Conservation (phyloP, 2,329 filamentous ascomycete genomes). For the Aureobasidium zeae region DNA sequence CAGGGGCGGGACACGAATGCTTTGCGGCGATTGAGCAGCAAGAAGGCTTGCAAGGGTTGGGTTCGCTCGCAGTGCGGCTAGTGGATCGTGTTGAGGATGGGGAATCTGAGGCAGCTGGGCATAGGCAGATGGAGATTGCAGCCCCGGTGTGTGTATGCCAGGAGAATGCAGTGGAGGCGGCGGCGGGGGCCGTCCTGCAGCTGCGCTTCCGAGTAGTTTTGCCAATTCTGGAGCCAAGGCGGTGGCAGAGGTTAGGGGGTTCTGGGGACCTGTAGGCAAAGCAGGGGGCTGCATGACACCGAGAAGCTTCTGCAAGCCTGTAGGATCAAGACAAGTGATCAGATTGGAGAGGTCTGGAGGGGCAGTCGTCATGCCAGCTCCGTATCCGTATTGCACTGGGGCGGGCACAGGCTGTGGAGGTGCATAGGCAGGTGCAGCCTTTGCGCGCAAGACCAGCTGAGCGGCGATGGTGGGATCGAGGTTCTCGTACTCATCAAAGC, state of each 20-base stretch:
- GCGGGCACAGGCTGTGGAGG: slow-evolving; percentile 30
- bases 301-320: slow-evolving; percentile 61
- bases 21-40: slow-evolving; percentile 15
- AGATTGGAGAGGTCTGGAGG: slow-evolving; percentile 50
- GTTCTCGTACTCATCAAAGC: slow-evolving; percentile 80
- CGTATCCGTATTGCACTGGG: slow-evolving; percentile 27
- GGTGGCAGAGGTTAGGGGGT: slow-evolving; percentile 18
- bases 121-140: slow-evolving; percentile 3
- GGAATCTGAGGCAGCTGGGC: slow-evolving; percentile 22
- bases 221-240: slow-evolving; percentile 30
- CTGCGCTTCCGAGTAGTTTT: slow-evolving; percentile 28
- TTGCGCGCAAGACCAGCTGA: slow-evolving; percentile 68
- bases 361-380: slow-evolving; percentile 19
- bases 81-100: slow-evolving; percentile 25
- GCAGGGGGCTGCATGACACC: slow-evolving; percentile 45
- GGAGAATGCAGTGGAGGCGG: slow-evolving; percentile 3
- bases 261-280: slow-evolving; percentile 25
- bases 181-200: slow-evolving; percentile 15
- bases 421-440: slow-evolving; percentile 35
- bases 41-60: slow-evolving; percentile 24
- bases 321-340: slow-evolving; percentile 59
- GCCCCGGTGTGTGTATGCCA: not conserved
- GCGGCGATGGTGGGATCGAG: slow-evolving; percentile 70
- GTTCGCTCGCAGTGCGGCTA: slow-evolving; percentile 24
- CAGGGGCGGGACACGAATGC: slow-evolving; percentile 1